Evolutionary conservation across 192 early-diverging fungal genomes (phyloP), one percentile per base, ranked within the genome.

Genomic region (Backusella liffmaniae): DNA sequence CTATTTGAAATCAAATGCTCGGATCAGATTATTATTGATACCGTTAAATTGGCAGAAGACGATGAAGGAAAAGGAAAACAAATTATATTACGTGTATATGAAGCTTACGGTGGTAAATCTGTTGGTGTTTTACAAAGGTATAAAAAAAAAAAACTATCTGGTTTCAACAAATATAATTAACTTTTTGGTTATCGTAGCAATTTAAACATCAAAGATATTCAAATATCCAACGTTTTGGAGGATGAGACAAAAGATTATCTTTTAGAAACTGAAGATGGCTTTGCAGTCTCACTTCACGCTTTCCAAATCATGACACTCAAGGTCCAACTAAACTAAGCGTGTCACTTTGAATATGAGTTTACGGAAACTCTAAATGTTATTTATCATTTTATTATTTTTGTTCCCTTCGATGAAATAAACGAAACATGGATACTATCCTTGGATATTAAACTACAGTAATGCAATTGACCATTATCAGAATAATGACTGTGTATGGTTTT

Each of bases 1-100:
- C 21, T 79, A 10, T 88, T 92, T 70, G 72, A 70, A 18, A 67
- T 86, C 39, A 67, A 77, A 29, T 73, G 79, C 15, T 76, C 84
- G 12, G 76, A 82, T 23, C 95, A 94, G 67, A 86, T 98, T 15
- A 90, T 99, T 15, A 79, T 99, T 26, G 97, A 99, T 77, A 94
- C 94, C 0, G 83, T 99, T 75, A 99, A 99, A 83, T 78, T 87
- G 5, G 93, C 98, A 6, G 96, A 99, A 77, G 89, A 94, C 59
- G 69, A 85, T 7, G 76, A 89, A 9, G 82, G 84, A 36, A 56
- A 68, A 23, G 77, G 72, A 56, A 74, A 79, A 4, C 73, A 67
- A 7, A 72, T 99, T 15, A 80, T 99, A 34, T 72, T 99, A 23
- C 87, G 98, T 35, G 73, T 99, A 37, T 97, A 96, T 77, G 97